A percentile compares a stretch with the other conserved stretches of the same genome.
phyloP scores from a whole-genome alignment of 2,329 filamentous ascomycete species.

The Colletotrichum sp. region DNA sequence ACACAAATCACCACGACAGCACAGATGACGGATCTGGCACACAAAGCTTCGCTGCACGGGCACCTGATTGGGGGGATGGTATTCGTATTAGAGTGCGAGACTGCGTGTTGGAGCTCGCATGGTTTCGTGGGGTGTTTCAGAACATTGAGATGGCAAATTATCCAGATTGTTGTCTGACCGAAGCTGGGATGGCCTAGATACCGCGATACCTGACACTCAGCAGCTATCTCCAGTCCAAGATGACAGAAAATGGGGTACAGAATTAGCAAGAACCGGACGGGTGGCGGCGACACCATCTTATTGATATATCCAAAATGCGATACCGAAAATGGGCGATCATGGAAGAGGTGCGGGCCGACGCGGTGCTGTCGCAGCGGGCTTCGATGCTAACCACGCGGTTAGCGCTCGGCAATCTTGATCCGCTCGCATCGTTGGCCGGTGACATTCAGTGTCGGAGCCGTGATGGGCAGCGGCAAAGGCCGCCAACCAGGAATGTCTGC shows the following conservation, averaged over 20 bases:
- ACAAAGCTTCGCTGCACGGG: not conserved
- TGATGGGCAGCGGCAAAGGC: not conserved
- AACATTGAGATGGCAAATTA: not conserved
- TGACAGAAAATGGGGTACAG: not conserved
- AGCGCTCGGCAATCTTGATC: not conserved
- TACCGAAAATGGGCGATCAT: not conserved
- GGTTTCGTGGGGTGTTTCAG: slow-evolving; percentile 11
- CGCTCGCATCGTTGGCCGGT: not conserved
- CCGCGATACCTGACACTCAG: not conserved
- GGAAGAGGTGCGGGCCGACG: not conserved
- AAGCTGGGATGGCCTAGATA: not conserved
- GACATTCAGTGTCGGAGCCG: not conserved
- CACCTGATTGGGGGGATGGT: not conserved
- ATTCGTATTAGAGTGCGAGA: not conserved
- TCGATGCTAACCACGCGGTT: not conserved
- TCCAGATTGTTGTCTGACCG: not conserved
- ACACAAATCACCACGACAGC: not conserved
- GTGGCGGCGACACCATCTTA: not conserved
- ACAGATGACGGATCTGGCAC: not conserved
- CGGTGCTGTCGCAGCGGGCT: not conserved
- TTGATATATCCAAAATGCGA: not conserved
- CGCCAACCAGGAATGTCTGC: not conserved
- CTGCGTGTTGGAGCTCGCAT: not conserved
- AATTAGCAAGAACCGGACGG: not conserved
- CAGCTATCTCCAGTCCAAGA: not conserved